phyloP scores from a whole-genome alignment of 2,329 filamentous ascomycete genomes.

The Aureobasidium sp. region DNA sequence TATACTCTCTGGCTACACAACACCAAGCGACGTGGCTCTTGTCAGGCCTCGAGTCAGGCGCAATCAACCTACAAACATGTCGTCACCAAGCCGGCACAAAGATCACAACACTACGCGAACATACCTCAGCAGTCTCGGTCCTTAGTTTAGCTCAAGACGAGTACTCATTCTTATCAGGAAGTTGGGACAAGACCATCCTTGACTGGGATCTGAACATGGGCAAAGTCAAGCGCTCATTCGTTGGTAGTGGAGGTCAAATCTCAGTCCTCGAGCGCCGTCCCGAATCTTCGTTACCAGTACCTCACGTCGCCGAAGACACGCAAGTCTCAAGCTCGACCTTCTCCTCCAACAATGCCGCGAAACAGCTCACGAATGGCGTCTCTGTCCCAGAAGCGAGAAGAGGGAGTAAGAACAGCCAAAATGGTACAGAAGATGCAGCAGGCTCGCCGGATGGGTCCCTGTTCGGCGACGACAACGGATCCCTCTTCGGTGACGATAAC shows the following conservation, averaged over 20 bases:
- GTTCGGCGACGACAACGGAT: constrained; percentile 67
- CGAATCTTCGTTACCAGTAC: constrained; percentile 65
- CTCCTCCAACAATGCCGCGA: constrained; percentile 62
- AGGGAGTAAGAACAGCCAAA: constrained; percentile 24
- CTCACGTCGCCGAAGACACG: constrained; percentile 59
- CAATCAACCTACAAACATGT: constrained; percentile 87
- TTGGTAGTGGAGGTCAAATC: constrained; percentile 73
- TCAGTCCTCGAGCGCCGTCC: constrained; percentile 82
- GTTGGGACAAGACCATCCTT: constrained; percentile 90
- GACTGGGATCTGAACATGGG: constrained; percentile 96
- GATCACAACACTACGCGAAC: constrained; percentile 71
- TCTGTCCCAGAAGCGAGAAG: constrained; percentile 25
- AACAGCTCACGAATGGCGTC: constrained; percentile 42
- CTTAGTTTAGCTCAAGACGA: constrained; percentile 78
- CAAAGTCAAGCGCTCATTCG: constrained; percentile 65
- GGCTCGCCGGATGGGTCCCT: constrained; percentile 69
- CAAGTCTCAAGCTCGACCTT: constrained; percentile 58
- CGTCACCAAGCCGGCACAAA: constrained; percentile 91
- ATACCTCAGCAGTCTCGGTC: constrained; percentile 88
- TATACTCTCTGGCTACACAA: constrained; percentile 90
- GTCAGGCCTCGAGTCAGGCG: constrained; percentile 81
- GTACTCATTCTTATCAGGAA: constrained; percentile 78
- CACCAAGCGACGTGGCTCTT: constrained; percentile 86
- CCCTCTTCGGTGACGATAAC: constrained; percentile 73
- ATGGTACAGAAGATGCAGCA: constrained; percentile 50